These are phyloP conservation scores for Globisporangium radiosum DNA, from an alignment of 352 stramenopile genomes.

Conservation along the genomic window DNA sequence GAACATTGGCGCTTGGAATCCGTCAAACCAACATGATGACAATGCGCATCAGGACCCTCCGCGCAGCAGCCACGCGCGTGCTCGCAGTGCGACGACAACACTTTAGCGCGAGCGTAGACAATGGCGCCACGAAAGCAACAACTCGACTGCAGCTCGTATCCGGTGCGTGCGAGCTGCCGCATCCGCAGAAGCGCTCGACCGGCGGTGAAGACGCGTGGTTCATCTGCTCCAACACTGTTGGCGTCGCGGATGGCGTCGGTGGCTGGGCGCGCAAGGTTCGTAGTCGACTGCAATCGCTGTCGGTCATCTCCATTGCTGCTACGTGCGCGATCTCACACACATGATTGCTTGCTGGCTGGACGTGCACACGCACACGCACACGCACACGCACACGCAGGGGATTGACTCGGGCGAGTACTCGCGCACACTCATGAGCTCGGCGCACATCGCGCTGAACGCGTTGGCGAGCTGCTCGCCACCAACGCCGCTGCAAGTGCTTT, in stretches of 20 bases:
- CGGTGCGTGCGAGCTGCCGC: conserved; percentile 66
- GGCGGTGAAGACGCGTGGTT: conserved; percentile 86
- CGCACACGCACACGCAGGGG: conserved; percentile 25
- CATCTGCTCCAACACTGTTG: conserved; percentile 63
- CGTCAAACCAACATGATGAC: conserved; percentile 5
- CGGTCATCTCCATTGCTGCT: neutral
- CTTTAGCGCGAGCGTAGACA: conserved; percentile 20
- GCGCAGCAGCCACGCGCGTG: conserved; percentile 2
- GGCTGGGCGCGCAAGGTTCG: conserved; percentile 79
- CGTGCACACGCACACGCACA: neutral
- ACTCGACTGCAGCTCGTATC: conserved; percentile 39
- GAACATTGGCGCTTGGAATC: neutral
- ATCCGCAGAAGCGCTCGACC: conserved; percentile 78
- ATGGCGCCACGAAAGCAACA: neutral
- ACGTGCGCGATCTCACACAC: neutral
- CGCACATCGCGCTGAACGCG: conserved; percentile 20
- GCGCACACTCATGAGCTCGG: conserved; percentile 69
- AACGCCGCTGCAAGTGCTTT: conserved; percentile 65
- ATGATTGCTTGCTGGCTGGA: neutral
- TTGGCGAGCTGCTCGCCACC: conserved; percentile 16
- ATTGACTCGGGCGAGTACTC: conserved; percentile 87
- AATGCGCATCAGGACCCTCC: conserved; percentile 3
- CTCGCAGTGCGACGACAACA: conserved; percentile 1
- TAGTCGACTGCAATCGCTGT: too few species aligned
- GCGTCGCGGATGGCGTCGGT: conserved; percentile 83